These are phyloP conservation scores for Paecilomyces variotii DNA, from an alignment of 2,329 filamentous ascomycete genomes.

Conservation along the genomic window DNA sequence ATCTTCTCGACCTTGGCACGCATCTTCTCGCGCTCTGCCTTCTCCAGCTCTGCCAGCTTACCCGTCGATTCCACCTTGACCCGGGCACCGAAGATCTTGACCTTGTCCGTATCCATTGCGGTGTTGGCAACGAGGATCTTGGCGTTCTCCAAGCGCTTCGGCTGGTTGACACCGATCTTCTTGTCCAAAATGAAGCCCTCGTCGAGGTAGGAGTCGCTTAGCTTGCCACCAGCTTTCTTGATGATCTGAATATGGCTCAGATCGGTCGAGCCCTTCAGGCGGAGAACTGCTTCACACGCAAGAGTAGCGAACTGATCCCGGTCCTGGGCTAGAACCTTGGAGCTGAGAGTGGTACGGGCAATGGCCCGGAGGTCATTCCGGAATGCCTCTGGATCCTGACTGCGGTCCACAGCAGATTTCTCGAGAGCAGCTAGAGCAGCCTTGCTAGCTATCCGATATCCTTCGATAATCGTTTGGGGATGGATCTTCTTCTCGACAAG, in stretches of 20 bases:
- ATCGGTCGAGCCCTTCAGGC: constrained; percentile 83
- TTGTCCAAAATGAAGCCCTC: constrained; percentile 99
- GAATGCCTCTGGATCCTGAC: constrained; percentile 73
- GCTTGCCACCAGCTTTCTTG: constrained; percentile 97
- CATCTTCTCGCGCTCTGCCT: constrained; percentile 99
- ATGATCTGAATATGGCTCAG: constrained; percentile 98
- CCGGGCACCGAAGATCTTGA: constrained; percentile 97
- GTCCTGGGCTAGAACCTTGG: constrained; percentile 93
- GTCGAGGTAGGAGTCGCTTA: constrained; percentile 94
- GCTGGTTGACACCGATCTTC: constrained; percentile 98
- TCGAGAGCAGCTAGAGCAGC: constrained; percentile 80
- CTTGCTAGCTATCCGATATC: constrained; percentile 91
- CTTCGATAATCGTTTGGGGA: constrained; percentile 98
- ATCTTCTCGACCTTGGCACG: constrained; percentile 98
- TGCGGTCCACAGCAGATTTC: constrained; percentile 81
- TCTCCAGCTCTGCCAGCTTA: constrained; percentile 96
- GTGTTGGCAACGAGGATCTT: constrained; percentile 98
- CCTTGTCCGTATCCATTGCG: constrained; percentile 98
- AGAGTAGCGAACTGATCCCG: constrained; percentile 83
- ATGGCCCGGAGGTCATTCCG: constrained; percentile 83
- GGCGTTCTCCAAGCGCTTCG: constrained; percentile 92
- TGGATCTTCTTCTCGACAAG: constrained; percentile 98
- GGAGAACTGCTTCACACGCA: constrained; percentile 82
- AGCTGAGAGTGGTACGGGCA: constrained; percentile 90
- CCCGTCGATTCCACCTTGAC: constrained; percentile 95